Evolutionary conservation across 139 green algal genomes (phyloP).

Genomic region (Asterochloris erici): DNA sequence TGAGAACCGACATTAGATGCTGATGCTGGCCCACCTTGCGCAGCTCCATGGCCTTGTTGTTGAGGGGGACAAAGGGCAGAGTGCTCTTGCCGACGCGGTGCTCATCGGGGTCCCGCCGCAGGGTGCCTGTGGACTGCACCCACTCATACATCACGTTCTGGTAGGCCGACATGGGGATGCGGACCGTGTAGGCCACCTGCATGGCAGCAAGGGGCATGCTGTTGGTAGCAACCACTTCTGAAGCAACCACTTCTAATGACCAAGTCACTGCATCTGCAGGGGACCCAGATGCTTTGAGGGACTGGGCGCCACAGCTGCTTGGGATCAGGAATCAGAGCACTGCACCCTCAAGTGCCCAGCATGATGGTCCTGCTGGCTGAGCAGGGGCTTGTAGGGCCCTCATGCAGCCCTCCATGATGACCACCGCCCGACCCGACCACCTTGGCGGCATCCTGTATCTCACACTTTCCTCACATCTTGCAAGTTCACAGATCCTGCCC

Average conservation of each 20-base stretch:
- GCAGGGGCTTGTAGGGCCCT: too few species aligned
- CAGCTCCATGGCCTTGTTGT: slow-evolving; percentile 96
- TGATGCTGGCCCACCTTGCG: slow-evolving; percentile 61
- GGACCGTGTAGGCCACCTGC: slow-evolving; percentile 55
- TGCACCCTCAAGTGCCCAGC: too few species aligned
- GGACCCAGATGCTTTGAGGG: too few species aligned
- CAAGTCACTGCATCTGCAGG: too few species aligned
- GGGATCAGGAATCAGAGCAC: too few species aligned
- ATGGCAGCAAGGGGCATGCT: background rate
- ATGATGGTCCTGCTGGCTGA: too few species aligned
- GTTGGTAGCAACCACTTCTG: background rate
- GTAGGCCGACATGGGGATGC: slow-evolving; percentile 71
- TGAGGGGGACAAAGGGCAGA: slow-evolving; percentile 64
- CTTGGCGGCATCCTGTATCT: too few species aligned
- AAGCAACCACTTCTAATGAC: background rate
- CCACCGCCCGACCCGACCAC: too few species aligned
- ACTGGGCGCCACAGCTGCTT: too few species aligned
- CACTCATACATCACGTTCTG: slow-evolving; percentile 87
- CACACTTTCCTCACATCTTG: background rate
- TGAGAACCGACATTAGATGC: too few species aligned
- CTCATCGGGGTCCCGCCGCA: slow-evolving; percentile 73
- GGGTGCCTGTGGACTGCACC: slow-evolving; percentile 79
- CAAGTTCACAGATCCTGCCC: background rate
- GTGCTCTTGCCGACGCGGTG: slow-evolving; percentile 40
- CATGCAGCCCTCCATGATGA: too few species aligned